Evolutionary conservation across 2,329 filamentous ascomycete species (phyloP), one percentile per base, ranked within the genome.

Genomic region (Pseudogymnoascus verrucosus): DNA sequence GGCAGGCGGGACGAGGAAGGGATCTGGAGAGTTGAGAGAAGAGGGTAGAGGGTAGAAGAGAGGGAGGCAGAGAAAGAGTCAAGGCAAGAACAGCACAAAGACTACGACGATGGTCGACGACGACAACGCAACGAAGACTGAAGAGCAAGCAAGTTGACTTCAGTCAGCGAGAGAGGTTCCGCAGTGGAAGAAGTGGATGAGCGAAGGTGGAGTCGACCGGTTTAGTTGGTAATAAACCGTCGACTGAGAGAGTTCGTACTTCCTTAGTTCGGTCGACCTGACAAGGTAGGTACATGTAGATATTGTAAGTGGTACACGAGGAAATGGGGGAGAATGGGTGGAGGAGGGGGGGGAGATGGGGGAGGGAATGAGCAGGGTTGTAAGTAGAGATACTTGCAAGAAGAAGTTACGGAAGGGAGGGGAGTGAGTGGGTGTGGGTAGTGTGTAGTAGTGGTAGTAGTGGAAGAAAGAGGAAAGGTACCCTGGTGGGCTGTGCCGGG

Each of bases 171-270:
- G 47, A 8, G 47, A 57, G 47, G 47, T 57, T 34, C 47, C 47
- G 47, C 26, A 16, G 47, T 19, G 47, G 7, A 57, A 57, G 47
- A 57, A 57, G 47, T 34, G 47, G 47, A 57, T 26, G 47, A 57
- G 47, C 26, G 26, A 34, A 51, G 47, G 47, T 54, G 47, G 47
- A 54, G 47, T 54, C 47, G 26, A 54, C 47, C 47, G 26, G 23
- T 28, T 54, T 7, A 31, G 47, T 54, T 54, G 47, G 47, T 54
- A 54, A 51, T 51, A 51, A 51, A n/a, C n/a, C n/a, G n/a, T n/a
- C n/a, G n/a, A n/a, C n/a, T n/a, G n/a, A n/a, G 44, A 57, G 47
- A 57, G 47, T 57, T 57, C 47, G 47, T 57, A 57, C 47, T 57
- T 57, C 47, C 47, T 57, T 57, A 57, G 47, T 57, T 57, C 47